These are phyloP conservation scores for Butyriboletus loyo DNA, from an alignment of 768 basidiomycete genomes.

Conservation along the genomic window DNA sequence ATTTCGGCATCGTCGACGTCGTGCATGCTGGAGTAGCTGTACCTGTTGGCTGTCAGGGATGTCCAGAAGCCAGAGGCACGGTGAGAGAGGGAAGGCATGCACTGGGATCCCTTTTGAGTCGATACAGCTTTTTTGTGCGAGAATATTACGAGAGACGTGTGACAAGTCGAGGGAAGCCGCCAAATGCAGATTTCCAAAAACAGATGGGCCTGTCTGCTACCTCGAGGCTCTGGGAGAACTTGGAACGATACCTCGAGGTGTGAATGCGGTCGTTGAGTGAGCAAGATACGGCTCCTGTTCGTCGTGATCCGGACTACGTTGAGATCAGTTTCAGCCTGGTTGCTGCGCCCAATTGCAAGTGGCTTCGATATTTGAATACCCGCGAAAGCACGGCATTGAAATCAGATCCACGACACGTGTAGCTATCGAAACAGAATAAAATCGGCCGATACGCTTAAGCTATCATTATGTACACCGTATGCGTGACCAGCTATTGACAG, in stretches of 20 bases:
- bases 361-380: too few relatives aligned
- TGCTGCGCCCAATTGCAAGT: too few relatives aligned
- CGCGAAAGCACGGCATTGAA: neutral
- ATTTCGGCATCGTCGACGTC: slow-evolving; percentile 32
- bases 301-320: neutral
- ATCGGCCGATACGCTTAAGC: too few relatives aligned
- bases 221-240: neutral
- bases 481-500: too few relatives aligned
- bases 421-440: too few relatives aligned
- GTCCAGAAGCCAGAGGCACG: slow-evolving; percentile 52
- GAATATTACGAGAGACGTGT: slow-evolving; percentile 14
- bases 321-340: slow-evolving; percentile 7
- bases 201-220: neutral
- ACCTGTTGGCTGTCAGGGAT: slow-evolving; percentile 25
- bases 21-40: slow-evolving; percentile 41
- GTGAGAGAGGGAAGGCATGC: slow-evolving; percentile 43
- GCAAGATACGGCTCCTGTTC: neutral
- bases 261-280: neutral
- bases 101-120: too few relatives aligned
- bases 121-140: slow-evolving; percentile 1
- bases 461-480: too few relatives aligned
- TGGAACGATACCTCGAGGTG: neutral
- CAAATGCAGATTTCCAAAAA: neutral
- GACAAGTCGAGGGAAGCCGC: neutral
- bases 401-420: too few relatives aligned